These are phyloP conservation scores for Boletus barrowsii DNA, from an alignment of 768 basidiomycete species.

Conservation along the genomic window DNA sequence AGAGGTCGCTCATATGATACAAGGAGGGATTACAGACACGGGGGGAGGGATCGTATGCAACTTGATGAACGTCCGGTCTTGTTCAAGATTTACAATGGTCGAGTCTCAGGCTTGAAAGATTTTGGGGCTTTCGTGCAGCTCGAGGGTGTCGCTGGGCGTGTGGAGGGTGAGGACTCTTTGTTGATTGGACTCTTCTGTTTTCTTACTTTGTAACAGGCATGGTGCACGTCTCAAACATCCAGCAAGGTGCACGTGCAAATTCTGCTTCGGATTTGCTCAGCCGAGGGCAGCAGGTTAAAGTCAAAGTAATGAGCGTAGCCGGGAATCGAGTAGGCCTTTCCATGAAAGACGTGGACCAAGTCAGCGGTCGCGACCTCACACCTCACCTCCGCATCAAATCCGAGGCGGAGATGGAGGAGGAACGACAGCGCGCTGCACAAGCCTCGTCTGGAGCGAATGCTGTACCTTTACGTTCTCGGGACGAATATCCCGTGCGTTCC, in stretches of 20 bases:
- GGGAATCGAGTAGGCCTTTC: conserved; percentile 81
- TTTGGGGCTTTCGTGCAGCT: conserved; percentile 94
- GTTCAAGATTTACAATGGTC: conserved; percentile 93
- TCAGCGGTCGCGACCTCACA: conserved; percentile 83
- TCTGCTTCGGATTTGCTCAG: conserved; percentile 84
- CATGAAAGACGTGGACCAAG: conserved; percentile 98
- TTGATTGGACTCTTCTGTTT: not conserved
- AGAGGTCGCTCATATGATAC: conserved; percentile 50
- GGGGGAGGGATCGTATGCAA: conserved; percentile 32
- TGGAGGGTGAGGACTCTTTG: conserved; percentile 68
- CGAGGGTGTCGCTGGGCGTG: conserved; percentile 81
- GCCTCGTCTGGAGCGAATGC: conserved; percentile 84
- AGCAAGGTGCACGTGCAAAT: conserved; percentile 79
- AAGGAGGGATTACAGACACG: conserved; percentile 40
- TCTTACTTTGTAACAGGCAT: conserved; percentile 59
- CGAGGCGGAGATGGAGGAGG: conserved; percentile 89
- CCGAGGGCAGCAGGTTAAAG: conserved; percentile 83
- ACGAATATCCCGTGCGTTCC: conserved; percentile 55
- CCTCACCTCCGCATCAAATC: conserved; percentile 94
- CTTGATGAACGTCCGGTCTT: conserved; percentile 82
- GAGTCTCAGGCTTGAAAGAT: conserved; percentile 82
- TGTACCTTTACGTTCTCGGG: conserved; percentile 65
- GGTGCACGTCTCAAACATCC: conserved; percentile 94
- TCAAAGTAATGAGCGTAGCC: conserved; percentile 94
- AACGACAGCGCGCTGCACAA: conserved; percentile 57